Percentiles rank a stretch among this genome's conserved stretches.
phyloP scores from a whole-genome alignment of 768 basidiomycete genomes.

The Mycena latifolia region DNA sequence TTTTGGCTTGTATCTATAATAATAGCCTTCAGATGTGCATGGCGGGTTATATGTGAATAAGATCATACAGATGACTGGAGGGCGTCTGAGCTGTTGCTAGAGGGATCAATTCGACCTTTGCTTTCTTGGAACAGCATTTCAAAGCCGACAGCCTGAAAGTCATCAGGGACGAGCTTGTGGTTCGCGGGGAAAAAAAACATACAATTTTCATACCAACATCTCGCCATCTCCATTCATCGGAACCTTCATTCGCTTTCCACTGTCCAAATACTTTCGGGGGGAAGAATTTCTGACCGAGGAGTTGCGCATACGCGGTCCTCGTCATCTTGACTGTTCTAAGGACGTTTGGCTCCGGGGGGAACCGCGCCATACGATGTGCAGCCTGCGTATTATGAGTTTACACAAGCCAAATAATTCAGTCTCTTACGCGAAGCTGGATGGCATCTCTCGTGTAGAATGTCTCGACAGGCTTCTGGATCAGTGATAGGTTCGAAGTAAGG shows the following conservation, averaged over 20 bases:
- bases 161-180: neutral
- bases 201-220: constrained; percentile 96
- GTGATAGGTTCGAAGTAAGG: constrained; percentile 68
- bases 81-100: constrained; percentile 51
- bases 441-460: constrained; percentile 97
- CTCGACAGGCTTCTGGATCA: constrained; percentile 91
- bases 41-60: neutral
- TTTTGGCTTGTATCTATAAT: constrained; percentile 70
- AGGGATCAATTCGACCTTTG: constrained; percentile 63
- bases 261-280: constrained; percentile 91
- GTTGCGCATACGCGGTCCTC: constrained; percentile 93
- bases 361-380: constrained; percentile 91
- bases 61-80: constrained; percentile 62
- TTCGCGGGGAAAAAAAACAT: constrained; percentile 38
- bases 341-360: constrained; percentile 78
- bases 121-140: constrained; percentile 96
- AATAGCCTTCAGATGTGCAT: constrained; percentile 13
- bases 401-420: neutral
- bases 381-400: constrained; percentile 58
- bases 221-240: constrained; percentile 79
- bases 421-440: constrained; percentile 84
- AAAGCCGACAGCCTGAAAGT: constrained; percentile 86
- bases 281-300: constrained; percentile 91
- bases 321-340: constrained; percentile 82
- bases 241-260: constrained; percentile 73